Evolutionary conservation across 1,284 basidiomycete genomes (phyloP).

Genomic region (Trametes versicolor): DNA sequence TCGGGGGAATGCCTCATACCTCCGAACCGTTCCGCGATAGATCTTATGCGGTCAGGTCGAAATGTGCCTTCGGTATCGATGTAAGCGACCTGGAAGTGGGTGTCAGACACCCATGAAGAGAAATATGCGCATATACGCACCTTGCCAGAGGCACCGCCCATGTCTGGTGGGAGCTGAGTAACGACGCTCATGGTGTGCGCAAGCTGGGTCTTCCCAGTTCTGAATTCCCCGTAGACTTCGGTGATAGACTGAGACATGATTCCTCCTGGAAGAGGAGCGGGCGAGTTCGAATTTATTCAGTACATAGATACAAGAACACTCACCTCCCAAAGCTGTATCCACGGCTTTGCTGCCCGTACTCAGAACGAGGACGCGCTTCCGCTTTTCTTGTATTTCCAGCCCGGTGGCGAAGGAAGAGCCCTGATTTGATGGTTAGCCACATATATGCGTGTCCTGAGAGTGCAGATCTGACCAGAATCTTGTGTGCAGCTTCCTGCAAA

Average conservation of each 20-base stretch:
- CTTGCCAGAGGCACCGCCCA: constrained; percentile 92
- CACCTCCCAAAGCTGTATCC: constrained; percentile 88
- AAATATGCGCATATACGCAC: constrained; percentile 46
- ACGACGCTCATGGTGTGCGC: constrained; percentile 94
- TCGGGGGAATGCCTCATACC: constrained; percentile 2
- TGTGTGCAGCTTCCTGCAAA: constrained; percentile 83
- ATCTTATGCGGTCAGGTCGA: constrained; percentile 88
- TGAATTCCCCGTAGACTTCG: constrained; percentile 87
- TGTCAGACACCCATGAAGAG: constrained; percentile 3
- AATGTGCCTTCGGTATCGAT: constrained; percentile 97
- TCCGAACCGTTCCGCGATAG: constrained; percentile 91
- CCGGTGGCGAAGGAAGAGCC: constrained; percentile 91
- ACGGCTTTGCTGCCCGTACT: constrained; percentile 94
- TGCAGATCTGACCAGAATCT: constrained; percentile 70
- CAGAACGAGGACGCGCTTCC: constrained; percentile 81
- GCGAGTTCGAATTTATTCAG: background rate
- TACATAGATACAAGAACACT: constrained; percentile 28
- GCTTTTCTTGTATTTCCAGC: constrained; percentile 86
- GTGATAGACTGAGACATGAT: constrained; percentile 92
- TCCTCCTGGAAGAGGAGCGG: constrained; percentile 63
- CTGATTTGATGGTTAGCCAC: constrained; percentile 49
- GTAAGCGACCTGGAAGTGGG: constrained; percentile 76
- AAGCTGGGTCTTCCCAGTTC: constrained; percentile 91
- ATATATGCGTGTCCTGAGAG: constrained; percentile 17
- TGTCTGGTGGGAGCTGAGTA: constrained; percentile 86